These are phyloP conservation scores for Phytophthora pini DNA, from an alignment of 352 stramenopile genomes.

Conservation along the genomic window DNA sequence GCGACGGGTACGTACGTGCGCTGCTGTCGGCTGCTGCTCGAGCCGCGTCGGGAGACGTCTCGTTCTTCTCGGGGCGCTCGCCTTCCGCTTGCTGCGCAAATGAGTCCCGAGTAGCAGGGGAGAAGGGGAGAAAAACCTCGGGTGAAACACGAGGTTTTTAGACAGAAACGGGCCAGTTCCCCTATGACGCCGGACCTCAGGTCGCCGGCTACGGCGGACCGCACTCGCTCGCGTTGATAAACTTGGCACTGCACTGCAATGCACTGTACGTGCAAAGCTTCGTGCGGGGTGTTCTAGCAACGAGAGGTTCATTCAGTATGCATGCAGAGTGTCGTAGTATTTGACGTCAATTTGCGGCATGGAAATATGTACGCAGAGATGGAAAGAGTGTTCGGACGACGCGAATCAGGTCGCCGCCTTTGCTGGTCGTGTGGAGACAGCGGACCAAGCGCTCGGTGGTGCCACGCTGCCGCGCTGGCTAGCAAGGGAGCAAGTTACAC, in stretches of 20 bases:
- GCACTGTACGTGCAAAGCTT: constrained; percentile 1
- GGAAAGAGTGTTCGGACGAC: constrained; percentile 4
- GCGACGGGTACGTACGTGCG: constrained; percentile 12
- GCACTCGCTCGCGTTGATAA: constrained; percentile 3
- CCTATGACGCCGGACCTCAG: constrained; percentile 18
- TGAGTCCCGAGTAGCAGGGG: constrained; percentile 27
- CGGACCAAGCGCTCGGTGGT: constrained; percentile 8
- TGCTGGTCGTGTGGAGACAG: constrained; percentile 12
- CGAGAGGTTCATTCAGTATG: neutral
- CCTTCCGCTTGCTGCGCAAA: constrained; percentile 32
- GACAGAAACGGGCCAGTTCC: constrained; percentile 1
- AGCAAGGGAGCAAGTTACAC: neutral
- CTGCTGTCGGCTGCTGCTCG: constrained; percentile 20
- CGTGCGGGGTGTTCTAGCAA: neutral
- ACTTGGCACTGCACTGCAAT: no score
- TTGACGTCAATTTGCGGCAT: neutral
- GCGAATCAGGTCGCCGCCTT: constrained; percentile 5
- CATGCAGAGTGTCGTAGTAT: no score
- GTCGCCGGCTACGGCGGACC: constrained; percentile 16
- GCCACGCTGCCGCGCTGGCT: constrained; percentile 15
- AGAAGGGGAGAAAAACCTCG: constrained; percentile 38
- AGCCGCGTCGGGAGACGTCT: constrained; percentile 11
- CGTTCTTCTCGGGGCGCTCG: constrained; percentile 25
- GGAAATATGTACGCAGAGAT: neutral
- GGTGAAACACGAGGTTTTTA: constrained; percentile 23